Conservation (phyloP, 805 yeast genomes). For the Maudiozyma turicensis region DNA sequence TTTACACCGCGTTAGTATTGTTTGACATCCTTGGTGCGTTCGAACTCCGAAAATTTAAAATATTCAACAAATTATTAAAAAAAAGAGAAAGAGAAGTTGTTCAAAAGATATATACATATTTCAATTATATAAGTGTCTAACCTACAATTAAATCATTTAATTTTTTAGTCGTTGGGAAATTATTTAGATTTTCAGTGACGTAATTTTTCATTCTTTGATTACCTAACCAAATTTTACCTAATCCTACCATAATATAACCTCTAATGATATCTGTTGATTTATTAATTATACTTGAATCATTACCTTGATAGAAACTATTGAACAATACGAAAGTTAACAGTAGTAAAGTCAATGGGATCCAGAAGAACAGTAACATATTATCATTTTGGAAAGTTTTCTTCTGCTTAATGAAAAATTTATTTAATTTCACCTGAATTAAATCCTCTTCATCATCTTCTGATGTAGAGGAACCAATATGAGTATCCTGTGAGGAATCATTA, state of each 20-base stretch:
- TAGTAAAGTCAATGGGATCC: slow-evolving; percentile 71
- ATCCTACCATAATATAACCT: slow-evolving; percentile 33
- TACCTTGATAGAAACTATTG: slow-evolving; percentile 27
- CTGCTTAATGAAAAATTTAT: slow-evolving; percentile 34
- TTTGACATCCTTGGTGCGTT: not conserved
- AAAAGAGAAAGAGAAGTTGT: not conserved
- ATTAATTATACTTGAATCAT: slow-evolving; percentile 23
- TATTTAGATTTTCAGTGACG: slow-evolving; percentile 28
- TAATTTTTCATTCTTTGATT: slow-evolving; percentile 40
- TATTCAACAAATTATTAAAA: not conserved
- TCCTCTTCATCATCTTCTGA: slow-evolving; percentile 29
- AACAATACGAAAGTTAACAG: slow-evolving; percentile 39
- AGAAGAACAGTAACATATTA: slow-evolving; percentile 77
- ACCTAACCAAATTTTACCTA: slow-evolving; percentile 44
- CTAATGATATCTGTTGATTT: slow-evolving; percentile 27
- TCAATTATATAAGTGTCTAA: not conserved
- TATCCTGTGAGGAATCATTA: not conserved
- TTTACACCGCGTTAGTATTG: not conserved
- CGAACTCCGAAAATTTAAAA: not conserved
- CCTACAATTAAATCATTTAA: slow-evolving; percentile 8
- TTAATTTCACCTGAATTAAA: slow-evolving; percentile 29
- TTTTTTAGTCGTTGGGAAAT: slow-evolving; percentile 19
- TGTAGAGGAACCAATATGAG: slow-evolving; percentile 1
- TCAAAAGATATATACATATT: not conserved
- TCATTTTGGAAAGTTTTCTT: slow-evolving; percentile 52